phyloP scores from a whole-genome alignment of 2,329 filamentous ascomycete species.

The Dactylonectria macrodidyma region DNA sequence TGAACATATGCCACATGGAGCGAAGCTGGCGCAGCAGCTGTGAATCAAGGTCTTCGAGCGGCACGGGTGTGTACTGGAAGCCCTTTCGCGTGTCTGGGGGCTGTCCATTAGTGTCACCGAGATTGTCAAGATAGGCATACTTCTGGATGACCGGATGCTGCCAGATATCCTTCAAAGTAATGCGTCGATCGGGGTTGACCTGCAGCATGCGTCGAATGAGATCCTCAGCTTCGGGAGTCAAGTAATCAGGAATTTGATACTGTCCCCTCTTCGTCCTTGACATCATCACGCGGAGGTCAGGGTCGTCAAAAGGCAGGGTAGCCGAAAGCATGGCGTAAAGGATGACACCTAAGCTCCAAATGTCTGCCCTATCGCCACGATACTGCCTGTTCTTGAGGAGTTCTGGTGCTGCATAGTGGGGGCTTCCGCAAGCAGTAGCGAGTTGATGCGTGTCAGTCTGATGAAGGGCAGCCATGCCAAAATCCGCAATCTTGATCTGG shows the following conservation, averaged over 20 bases:
- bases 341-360: slow-evolving; percentile 95
- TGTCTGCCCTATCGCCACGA: slow-evolving; percentile 87
- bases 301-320: slow-evolving; percentile 84
- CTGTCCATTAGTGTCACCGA: slow-evolving; percentile 69
- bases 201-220: slow-evolving; percentile 86
- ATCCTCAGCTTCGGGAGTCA: slow-evolving; percentile 80
- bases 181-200: slow-evolving; percentile 82
- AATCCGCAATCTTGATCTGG: slow-evolving; percentile 94
- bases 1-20: slow-evolving; percentile 91
- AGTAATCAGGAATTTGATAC: slow-evolving; percentile 73
- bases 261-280: slow-evolving; percentile 70
- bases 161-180: slow-evolving; percentile 88
- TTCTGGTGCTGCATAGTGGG: slow-evolving; percentile 96
- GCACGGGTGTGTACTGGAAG: slow-evolving; percentile 70
- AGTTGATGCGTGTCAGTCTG: slow-evolving; percentile 86
- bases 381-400: slow-evolving; percentile 85
- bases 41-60: slow-evolving; percentile 79
- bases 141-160: slow-evolving; percentile 87
- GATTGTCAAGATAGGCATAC: slow-evolving; percentile 82
- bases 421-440: slow-evolving; percentile 93
- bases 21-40: slow-evolving; percentile 89
- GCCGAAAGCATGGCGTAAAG: slow-evolving; percentile 90
- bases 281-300: slow-evolving; percentile 75
- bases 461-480: slow-evolving; percentile 94
- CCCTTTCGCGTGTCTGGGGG: slow-evolving; percentile 73